Evolutionary conservation across 129 eudicot genomes (phyloP).

Genomic region (Calendula officinalis): DNA sequence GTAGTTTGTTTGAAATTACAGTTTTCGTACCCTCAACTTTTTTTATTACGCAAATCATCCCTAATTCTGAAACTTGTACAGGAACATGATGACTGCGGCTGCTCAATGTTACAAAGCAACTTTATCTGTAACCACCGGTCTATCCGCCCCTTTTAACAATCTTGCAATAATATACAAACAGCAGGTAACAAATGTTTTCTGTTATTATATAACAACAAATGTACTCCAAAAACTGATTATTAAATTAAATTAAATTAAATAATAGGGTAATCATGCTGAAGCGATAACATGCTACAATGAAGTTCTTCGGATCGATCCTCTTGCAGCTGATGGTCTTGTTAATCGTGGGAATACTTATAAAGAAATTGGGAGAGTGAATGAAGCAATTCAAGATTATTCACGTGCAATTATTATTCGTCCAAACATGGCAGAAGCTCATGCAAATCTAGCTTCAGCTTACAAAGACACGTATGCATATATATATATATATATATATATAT

Average conservation of each 20-base stretch:
- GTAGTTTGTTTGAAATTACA: background rate
- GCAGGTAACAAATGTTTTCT: conserved; percentile 49
- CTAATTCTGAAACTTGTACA: background rate
- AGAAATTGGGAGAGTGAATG: conserved; percentile 90
- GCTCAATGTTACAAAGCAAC: conserved; percentile 90
- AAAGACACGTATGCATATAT: conserved; percentile 61
- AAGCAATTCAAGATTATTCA: conserved; percentile 90
- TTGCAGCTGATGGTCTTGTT: conserved; percentile 93
- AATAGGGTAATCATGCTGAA: conserved; percentile 85
- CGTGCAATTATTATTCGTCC: conserved; percentile 82
- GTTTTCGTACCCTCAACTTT: conserved; percentile 22
- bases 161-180: conserved; percentile 93
- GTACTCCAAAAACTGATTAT: too few relatives aligned
- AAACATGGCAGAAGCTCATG: conserved; percentile 97
- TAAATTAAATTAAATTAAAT: background rate
- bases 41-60: too few relatives aligned
- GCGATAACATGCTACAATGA: conserved; percentile 93
- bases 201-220: too few relatives aligned
- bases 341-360: conserved; percentile 89
- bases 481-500: background rate
- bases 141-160: conserved; percentile 94
- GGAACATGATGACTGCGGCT: conserved; percentile 95
- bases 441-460: conserved; percentile 91
- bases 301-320: conserved; percentile 87
- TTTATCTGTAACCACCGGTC: conserved; percentile 78